Percentiles rank a stretch among this genome's conserved stretches.
These are phyloP conservation scores for Sugiyamaella castrensis DNA, from an alignment of 1,139 yeast species.

Conservation along the genomic window DNA sequence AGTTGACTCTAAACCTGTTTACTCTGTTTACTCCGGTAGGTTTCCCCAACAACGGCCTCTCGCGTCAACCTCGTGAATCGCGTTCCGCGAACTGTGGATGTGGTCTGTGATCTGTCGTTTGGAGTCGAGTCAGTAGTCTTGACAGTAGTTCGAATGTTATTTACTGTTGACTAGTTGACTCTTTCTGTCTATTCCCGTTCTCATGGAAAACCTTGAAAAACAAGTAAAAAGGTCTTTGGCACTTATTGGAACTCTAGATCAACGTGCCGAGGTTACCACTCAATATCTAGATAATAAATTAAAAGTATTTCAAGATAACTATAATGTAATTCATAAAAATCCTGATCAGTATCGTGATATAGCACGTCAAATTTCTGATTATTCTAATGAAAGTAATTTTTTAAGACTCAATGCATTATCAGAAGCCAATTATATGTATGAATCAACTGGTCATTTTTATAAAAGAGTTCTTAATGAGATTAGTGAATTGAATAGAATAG, in stretches of 20 bases:
- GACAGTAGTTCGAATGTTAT: no score
- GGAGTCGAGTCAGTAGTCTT: no score
- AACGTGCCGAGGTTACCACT: constrained; percentile 3
- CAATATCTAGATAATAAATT: constrained; percentile 8
- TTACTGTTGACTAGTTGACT: no score
- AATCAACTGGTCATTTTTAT: constrained; percentile 14
- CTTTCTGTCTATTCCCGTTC: no score
- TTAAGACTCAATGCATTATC: constrained; percentile 15
- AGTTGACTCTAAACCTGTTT: no score
- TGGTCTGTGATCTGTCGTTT: no score
- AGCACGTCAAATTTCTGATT: constrained; percentile 2
- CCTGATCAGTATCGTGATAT: background rate
- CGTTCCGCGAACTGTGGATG: no score
- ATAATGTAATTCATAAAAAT: background rate
- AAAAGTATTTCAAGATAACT: constrained; percentile 2
- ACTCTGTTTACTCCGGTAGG: no score
- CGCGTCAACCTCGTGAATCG: no score
- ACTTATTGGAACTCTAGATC: constrained; percentile 18
- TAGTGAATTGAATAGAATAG: background rate
- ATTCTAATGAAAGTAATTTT: constrained; percentile 8
- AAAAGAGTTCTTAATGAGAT: constrained; percentile 16
- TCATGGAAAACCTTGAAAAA: constrained; percentile 14
- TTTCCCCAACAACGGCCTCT: no score
- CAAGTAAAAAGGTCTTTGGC: constrained; percentile 16
- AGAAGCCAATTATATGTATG: constrained; percentile 18